Base-by-base conservation (phyloP, 2,329 filamentous ascomycete genomes). In the Plectosphaerella sp. region DNA sequence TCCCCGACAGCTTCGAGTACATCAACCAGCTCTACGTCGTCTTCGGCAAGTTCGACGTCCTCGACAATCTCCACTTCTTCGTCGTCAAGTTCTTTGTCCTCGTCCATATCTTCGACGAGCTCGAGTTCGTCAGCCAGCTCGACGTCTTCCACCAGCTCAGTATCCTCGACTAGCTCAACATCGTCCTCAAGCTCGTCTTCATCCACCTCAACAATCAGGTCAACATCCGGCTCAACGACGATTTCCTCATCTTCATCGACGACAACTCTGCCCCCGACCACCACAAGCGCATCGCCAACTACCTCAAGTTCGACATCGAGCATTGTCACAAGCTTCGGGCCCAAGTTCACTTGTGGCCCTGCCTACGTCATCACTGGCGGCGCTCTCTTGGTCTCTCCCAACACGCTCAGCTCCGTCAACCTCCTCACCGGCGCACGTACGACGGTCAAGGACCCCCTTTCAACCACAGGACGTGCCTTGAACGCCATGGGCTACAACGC, bases 401-500 rank as follows among this genome's bases (percentile, higher is more conserved):
- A 43, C 3, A 51, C 52, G 1, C 49, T 62, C 14, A 59, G 41
- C 39, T 37, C 54, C 2, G 52, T 62, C 33, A 55, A 60, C 39
- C 54, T 60, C 14, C 46, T 52, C 2, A 53, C 47, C 5, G 59
- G 57, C 11, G 5, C 1, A 3, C 11, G 24, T 4, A 51, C 16
- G 1, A 20, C 53, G 1, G 37, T 57, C 2, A 54, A 45, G 49
- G 47, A 45, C 8, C 18, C 45, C 10, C 51, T 58, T 1, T 33
- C 28, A 33, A 51, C 46, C n/a, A 50, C 50, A n/a, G 55, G 52
- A 6, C 37, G 48, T 25, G 51, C 42, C 48, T 53, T 64, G 52
- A 60, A 64, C 35, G 61, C 59, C 8, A 51, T 63, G 11, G 62
- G 56, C 5, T 63, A 62, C 52, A 64, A 62, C 16, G 45, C 50